A percentile compares a stretch with the other conserved stretches of the same genome.
Evolutionary conservation across 2,329 filamentous ascomycete genomes (phyloP).

Genomic region (Trichoderma atroviride): DNA sequence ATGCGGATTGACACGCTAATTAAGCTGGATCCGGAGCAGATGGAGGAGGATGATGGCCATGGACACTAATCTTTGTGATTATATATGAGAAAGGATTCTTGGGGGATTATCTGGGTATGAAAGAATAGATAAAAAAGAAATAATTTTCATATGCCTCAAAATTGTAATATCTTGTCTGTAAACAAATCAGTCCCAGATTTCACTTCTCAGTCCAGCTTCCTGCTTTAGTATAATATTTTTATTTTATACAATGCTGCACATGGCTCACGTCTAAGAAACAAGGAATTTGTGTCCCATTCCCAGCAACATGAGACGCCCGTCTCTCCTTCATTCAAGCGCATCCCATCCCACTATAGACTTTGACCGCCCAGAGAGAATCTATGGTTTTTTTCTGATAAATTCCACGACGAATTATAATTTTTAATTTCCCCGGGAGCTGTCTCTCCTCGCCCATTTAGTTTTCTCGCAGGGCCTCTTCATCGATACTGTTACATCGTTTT

Average conservation of each 20-base stretch:
- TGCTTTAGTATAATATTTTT: constrained; percentile 37
- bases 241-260: constrained; percentile 44
- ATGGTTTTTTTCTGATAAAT: constrained; percentile 16
- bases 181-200: not conserved
- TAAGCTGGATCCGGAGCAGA: constrained; percentile 90
- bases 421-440: constrained; percentile 28
- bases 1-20: constrained; percentile 99
- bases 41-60: constrained; percentile 77
- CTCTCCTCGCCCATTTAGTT: constrained; percentile 24
- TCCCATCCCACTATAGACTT: constrained; percentile 24
- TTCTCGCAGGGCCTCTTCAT: not conserved
- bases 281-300: constrained; percentile 20
- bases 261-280: constrained; percentile 43
- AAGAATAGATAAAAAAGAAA: constrained; percentile 31
- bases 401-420: constrained; percentile 17
- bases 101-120: not conserved
- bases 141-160: constrained; percentile 17
- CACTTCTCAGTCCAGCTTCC: not conserved
- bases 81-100: not conserved
- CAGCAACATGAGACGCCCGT: constrained; percentile 17
- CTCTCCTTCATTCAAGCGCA: constrained; percentile 6
- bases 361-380: constrained; percentile 25
- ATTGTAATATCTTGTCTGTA: constrained; percentile 11
- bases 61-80: constrained; percentile 62
- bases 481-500: constrained; percentile 32